Evolutionary conservation across 2,329 filamentous ascomycete genomes (phyloP).

Genomic region (Aquanectria penicillioides): DNA sequence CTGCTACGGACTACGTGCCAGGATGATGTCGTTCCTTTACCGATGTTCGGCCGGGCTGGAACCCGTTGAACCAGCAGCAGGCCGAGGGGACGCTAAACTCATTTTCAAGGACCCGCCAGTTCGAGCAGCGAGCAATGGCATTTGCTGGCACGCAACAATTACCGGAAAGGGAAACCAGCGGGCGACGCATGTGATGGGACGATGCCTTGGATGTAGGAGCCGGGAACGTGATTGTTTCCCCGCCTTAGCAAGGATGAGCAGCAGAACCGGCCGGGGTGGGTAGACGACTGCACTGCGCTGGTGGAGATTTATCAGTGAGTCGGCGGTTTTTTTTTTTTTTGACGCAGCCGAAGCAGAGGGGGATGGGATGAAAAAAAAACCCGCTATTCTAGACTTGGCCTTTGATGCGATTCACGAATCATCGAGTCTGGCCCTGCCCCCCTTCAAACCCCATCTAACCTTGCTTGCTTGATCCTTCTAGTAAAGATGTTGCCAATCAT

Average conservation of each 20-base stretch:
- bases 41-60: too few species aligned
- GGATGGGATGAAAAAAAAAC: not conserved
- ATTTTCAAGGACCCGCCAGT: not conserved
- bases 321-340: not conserved
- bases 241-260: not conserved
- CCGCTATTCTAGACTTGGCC: conserved; percentile 18
- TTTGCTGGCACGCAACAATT: conserved; percentile 19
- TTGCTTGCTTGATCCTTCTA: not conserved
- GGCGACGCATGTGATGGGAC: conserved; percentile 2
- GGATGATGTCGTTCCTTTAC: too few species aligned
- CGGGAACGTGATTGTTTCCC: not conserved
- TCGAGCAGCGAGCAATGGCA: not conserved
- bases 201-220: not conserved
- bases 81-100: too few species aligned
- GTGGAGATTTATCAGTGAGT: too few species aligned
- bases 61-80: too few species aligned
- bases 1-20: too few species aligned
- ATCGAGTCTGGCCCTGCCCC: not conserved
- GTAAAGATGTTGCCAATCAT: not conserved
- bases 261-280: too few species aligned
- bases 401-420: conserved; percentile 22
- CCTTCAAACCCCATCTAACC: not conserved
- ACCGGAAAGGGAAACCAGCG: conserved; percentile 13
- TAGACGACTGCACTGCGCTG: too few species aligned
- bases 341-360: not conserved